Base-by-base conservation (phyloP, 345 rosid genomes). In the Gossypium mustelinum region DNA sequence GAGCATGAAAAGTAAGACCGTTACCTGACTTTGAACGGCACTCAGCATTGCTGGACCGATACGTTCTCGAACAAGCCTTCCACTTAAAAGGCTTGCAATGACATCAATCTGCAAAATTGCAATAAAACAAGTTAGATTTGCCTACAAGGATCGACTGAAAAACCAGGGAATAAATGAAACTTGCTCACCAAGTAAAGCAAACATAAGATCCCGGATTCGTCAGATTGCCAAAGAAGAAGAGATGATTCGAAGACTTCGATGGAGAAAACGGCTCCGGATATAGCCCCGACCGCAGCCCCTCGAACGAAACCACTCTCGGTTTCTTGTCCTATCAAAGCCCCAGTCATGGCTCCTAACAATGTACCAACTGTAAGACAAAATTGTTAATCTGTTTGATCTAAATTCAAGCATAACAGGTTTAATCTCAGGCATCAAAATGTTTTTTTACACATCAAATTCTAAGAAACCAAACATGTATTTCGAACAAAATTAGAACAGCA, bases 1-100 rank as follows among this genome's bases (percentile, higher is more conserved):
- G 41, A 65, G 39, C 45, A 25, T 16, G 57, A 9, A 43, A 71
- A 59, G 41, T 5, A 65, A 56, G 51, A 51, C 16, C 11, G 9
- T 54, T 85, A 96, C 99, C 97, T 96, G 99, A 83, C 97, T 96
- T 81, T 93, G 99, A 69, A 96, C 99, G 2, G 98, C 99, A 76
- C 95, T 96, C 73, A 96, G 79, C 99, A 96, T 93, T 0, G 99
- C 98, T 1, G 98, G 99, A 78, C 99, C 98, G 41, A 96, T 93
- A 43, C 97, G 88, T 76, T 93, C 99, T 0, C 98, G 89, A 10
- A 93, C 98, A 74, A 96, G 98, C 81, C 99, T 92, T 55, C 98
- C 99, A 52, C 99, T 96, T 27, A 96, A 81, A 78, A 96, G 99
- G 83, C 99, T 92, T 64, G 88, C 95, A 73, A 93, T 88, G 68